Conservation (phyloP, 2,329 filamentous ascomycete species). For the Pyrenophora graminea region DNA sequence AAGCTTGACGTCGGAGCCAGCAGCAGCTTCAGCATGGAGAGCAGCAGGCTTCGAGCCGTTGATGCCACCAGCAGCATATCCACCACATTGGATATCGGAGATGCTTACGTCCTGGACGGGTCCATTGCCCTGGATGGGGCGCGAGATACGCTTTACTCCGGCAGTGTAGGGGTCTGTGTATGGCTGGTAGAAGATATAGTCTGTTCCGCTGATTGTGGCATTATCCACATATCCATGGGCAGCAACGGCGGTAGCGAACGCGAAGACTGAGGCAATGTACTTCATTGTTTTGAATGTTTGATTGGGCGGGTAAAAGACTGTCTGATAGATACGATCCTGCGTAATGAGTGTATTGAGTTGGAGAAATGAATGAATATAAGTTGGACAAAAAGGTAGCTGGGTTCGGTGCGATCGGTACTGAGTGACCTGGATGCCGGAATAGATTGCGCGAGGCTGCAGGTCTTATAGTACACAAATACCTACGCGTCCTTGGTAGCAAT, state of each 20-base stretch:
- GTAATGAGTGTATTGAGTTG: conserved; percentile 7
- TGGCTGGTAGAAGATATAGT: conserved; percentile 44
- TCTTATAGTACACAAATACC: conserved; percentile 22
- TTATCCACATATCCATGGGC: conserved; percentile 45
- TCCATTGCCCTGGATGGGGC: conserved; percentile 62
- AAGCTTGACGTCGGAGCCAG: conserved; percentile 59
- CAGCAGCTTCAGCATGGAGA: conserved; percentile 58
- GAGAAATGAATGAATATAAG: conserved; percentile 17
- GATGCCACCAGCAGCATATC: conserved; percentile 55
- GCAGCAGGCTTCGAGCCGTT: conserved; percentile 58
- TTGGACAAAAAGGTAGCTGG: conserved; percentile 12
- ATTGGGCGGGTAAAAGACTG: neutral
- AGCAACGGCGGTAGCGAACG: conserved; percentile 35
- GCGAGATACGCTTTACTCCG: conserved; percentile 56
- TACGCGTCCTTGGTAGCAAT: conserved; percentile 11
- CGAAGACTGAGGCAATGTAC: conserved; percentile 34
- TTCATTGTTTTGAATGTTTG: conserved; percentile 32
- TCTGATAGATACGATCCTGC: conserved; percentile 9
- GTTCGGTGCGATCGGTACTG: conserved; percentile 23
- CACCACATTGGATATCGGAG: conserved; percentile 62
- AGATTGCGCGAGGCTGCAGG: conserved; percentile 19
- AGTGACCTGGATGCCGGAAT: conserved; percentile 23
- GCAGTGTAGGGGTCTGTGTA: conserved; percentile 42
- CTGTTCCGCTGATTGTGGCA: conserved; percentile 39
- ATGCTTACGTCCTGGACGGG: conserved; percentile 59